phyloP scores from a whole-genome alignment of 495 filamentous ascomycete species.

The Penicillium odoratum region DNA sequence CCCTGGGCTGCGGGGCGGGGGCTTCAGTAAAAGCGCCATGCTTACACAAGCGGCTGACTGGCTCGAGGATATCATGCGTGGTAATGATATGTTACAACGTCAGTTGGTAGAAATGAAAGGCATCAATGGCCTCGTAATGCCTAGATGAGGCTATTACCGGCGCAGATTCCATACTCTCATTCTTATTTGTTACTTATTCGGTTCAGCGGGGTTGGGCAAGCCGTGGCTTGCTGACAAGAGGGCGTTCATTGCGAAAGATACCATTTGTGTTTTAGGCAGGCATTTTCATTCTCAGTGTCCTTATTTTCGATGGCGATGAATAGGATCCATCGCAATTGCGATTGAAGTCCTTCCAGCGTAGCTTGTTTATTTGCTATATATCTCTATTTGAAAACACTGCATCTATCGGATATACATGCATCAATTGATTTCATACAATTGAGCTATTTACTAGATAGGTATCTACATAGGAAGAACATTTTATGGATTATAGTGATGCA shows the following conservation, averaged over 20 bases:
- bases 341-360: background rate
- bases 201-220: slow-evolving; percentile 16
- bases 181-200: slow-evolving; percentile 17
- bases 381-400: no score
- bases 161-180: slow-evolving; percentile 23
- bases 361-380: background rate
- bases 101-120: slow-evolving; percentile 47
- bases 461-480: no score
- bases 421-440: no score
- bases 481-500: no score
- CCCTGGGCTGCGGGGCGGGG: slow-evolving; percentile 65
- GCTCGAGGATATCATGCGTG: slow-evolving; percentile 67
- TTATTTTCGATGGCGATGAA: background rate
- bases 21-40: slow-evolving; percentile 78
- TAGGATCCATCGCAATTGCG: background rate
- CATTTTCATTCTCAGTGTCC: background rate
- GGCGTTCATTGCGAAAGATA: slow-evolving; percentile 25
- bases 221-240: slow-evolving; percentile 9
- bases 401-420: no score
- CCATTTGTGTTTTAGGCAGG: slow-evolving; percentile 13
- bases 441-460: no score
- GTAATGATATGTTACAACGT: slow-evolving; percentile 56
- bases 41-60: slow-evolving; percentile 70
- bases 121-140: slow-evolving; percentile 46
- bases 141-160: slow-evolving; percentile 32